Percentiles rank a stretch among this genome's conserved stretches.
Evolutionary conservation across 345 rosid genomes (phyloP).

Genomic region (Garcia nutans): DNA sequence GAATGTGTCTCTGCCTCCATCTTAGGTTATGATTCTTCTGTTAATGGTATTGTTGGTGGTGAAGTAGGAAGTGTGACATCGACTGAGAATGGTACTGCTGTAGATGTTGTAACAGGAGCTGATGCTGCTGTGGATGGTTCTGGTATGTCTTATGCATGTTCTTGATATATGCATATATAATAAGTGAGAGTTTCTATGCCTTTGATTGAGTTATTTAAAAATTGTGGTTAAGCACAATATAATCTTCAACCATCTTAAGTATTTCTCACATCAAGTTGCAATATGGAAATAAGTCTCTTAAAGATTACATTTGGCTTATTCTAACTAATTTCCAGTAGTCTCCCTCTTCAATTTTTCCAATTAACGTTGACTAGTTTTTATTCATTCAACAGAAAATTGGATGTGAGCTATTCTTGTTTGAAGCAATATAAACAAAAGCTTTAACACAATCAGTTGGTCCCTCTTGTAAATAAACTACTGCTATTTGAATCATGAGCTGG

Average conservation of each 20-base stretch:
- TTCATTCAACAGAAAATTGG: not conserved
- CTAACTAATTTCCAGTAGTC: not conserved
- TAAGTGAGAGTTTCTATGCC: not conserved
- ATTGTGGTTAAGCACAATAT: not conserved
- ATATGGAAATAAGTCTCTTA: constrained; percentile 4
- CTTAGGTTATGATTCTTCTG: constrained; percentile 39
- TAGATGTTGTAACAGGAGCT: constrained; percentile 37
- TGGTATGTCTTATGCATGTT: constrained; percentile 46
- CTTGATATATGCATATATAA: not conserved
- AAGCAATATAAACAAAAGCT: not conserved
- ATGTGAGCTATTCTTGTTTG: not conserved
- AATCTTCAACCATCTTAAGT: not conserved
- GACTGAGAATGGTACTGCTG: constrained; percentile 61
- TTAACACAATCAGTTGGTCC: not conserved
- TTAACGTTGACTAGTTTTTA: not conserved
- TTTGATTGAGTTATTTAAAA: not conserved
- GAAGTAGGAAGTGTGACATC: constrained; percentile 34
- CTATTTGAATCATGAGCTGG: not conserved
- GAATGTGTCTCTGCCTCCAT: constrained; percentile 19
- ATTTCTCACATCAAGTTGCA: not conserved
- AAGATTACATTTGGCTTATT: constrained; percentile 2
- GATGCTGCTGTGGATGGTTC: constrained; percentile 46
- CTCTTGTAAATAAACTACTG: not conserved
- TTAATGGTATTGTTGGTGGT: constrained; percentile 52
- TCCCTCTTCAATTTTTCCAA: not conserved